A percentile compares a stretch with the other conserved stretches of the same genome.
These are phyloP conservation scores for Colletotrichum higginsianum DNA, from an alignment of 2,329 filamentous ascomycete species.

Conservation along the genomic window DNA sequence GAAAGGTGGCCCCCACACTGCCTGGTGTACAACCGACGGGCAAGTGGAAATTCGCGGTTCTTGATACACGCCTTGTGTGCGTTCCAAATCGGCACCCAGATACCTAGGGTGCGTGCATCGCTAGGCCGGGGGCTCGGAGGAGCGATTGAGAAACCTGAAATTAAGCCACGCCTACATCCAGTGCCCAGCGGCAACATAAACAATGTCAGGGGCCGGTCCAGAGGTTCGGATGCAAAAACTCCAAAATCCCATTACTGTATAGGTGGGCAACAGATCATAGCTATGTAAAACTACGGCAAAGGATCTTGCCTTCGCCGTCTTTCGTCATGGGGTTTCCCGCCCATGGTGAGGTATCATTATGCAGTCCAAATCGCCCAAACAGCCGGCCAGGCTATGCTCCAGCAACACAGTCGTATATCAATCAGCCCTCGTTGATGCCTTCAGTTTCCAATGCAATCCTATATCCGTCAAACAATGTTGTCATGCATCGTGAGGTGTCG, in stretches of 20 bases:
- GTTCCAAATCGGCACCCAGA: neutral
- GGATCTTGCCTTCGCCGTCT: constrained; percentile 21
- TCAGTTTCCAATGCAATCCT: constrained; percentile 1
- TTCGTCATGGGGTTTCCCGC: constrained; percentile 25
- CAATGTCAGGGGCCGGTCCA: neutral
- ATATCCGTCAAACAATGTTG: constrained; percentile 18
- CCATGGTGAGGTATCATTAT: constrained; percentile 42
- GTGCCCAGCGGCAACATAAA: neutral
- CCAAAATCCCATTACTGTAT: constrained; percentile 31
- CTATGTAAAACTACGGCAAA: constrained; percentile 27
- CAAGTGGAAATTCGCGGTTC: constrained; percentile 35
- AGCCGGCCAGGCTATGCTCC: constrained; percentile 25
- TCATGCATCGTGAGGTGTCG: constrained; percentile 36
- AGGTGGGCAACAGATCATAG: constrained; percentile 22
- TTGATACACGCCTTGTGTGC: constrained; percentile 29
- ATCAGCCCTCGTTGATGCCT: constrained; percentile 25
- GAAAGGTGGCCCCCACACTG: constrained; percentile 25
- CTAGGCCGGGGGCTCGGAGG: constrained; percentile 20
- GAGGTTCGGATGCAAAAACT: constrained; percentile 22
- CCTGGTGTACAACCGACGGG: neutral
- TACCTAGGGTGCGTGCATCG: neutral
- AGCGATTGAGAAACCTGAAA: neutral
- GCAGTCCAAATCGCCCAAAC: constrained; percentile 40
- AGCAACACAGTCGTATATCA: constrained; percentile 18
- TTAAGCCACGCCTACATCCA: neutral